Base-by-base conservation (phyloP, 257 asterid genomes). In the Fraxinus cuspidata region DNA sequence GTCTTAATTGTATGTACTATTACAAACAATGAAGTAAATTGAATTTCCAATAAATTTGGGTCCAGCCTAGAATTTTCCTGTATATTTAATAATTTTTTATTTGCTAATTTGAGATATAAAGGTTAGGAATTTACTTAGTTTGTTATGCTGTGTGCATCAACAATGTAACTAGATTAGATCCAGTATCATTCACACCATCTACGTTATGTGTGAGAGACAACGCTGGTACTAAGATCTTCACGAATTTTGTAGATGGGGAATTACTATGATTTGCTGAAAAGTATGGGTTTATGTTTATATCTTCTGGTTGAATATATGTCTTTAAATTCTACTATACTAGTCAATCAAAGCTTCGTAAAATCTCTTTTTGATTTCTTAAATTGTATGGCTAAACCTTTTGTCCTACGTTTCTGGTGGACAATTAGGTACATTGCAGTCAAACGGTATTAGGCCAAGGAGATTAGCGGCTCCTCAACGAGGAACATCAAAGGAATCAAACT, bases 381-480 rank as follows among this genome's bases (percentile, higher is more conserved):
- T 42, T 79, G 66, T 72, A 21, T 78, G 70, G 56, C 28, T 9
- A 58, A 58, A 58, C 66, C 12, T 58, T 58, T 58, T 21, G 1
- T 58, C 10, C 28, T 56, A 69, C 53, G 32, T 79, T 19, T 74
- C 25, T 72, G 63, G 31, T 27, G 64, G 77, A 47, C 68, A 16
- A 80, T 7, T 66, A 94, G 97, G 96, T 84, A 81, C 66, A 79
- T 78, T 88, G 87, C 92, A 84, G 81, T 79, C 91, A 75, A 87
- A 86, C 80, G 81, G 83, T 80, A 79, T 92, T 72, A 80, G 76
- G 74, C 97, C 99, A 47, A 85, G 85, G 88, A 88, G 98, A 82
- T 71, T 38, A 82, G 73, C 85, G 73, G 83, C 85, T 80, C 87
- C 96, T 84, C 88, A 74, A 78, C 87, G 83, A 31, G 96, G 78